Conservation (phyloP, 192 early-diverging fungal species). For the Podila clonocystis region DNA sequence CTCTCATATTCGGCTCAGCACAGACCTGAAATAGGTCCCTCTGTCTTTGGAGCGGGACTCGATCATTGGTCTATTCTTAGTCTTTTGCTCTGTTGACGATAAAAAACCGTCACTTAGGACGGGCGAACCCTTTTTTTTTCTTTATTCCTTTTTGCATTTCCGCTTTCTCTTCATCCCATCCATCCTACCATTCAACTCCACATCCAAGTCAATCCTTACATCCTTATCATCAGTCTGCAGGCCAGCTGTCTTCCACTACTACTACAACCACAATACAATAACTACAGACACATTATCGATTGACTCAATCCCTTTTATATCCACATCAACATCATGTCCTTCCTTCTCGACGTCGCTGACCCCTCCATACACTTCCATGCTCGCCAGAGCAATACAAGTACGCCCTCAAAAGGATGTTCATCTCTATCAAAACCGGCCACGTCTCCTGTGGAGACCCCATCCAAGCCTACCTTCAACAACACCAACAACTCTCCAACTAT, state of each 20-base stretch:
- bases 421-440: not conserved
- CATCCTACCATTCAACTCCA: not conserved
- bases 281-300: not conserved
- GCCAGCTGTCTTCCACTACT: too few species aligned
- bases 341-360: conserved; percentile 43
- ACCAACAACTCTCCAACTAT: conserved; percentile 5
- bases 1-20: too few species aligned
- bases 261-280: not conserved
- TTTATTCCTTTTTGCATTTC: not conserved
- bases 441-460: not conserved
- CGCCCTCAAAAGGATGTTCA: not conserved
- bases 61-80: too few species aligned
- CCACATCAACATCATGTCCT: conserved; percentile 14
- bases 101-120: not conserved
- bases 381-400: conserved; percentile 11
- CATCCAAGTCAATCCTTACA: not conserved
- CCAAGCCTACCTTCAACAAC: not conserved
- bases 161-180: not conserved
- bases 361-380: conserved; percentile 48
- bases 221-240: not conserved
- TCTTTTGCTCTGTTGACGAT: too few species aligned
- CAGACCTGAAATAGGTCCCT: too few species aligned
- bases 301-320: too few species aligned
- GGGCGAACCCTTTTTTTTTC: not conserved
- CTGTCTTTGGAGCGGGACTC: too few species aligned